Conservation (phyloP, 1,284 basidiomycete genomes). For the Sphaerobolus stellatus region DNA sequence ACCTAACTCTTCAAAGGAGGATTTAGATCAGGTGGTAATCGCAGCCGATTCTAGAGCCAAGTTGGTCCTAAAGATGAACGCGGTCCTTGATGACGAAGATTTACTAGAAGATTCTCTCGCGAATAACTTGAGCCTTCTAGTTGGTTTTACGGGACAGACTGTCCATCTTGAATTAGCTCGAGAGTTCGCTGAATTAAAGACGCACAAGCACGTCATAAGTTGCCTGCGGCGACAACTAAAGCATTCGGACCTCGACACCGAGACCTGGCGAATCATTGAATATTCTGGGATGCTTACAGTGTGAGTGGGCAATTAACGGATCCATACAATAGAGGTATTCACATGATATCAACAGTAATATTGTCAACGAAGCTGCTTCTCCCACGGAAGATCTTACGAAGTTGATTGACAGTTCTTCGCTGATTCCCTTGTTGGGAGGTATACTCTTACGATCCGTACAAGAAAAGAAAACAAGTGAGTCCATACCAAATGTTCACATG, state of each 20-base stretch:
- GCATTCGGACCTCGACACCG: neutral
- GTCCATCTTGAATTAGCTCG: conserved; percentile 1
- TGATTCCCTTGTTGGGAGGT: conserved; percentile 9
- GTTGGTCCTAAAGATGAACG: neutral
- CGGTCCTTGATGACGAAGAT: neutral
- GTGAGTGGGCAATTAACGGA: neutral
- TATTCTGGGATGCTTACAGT: conserved; percentile 10
- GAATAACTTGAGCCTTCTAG: neutral
- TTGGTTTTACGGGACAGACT: conserved; percentile 5
- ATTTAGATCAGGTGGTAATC: conserved; percentile 4
- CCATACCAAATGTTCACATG: neutral
- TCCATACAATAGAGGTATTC: neutral
- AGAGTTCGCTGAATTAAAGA: conserved; percentile 2
- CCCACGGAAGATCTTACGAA: conserved; percentile 11
- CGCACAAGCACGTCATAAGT: conserved; percentile 1
- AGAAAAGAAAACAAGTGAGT: conserved; percentile 5
- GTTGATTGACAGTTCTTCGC: neutral
- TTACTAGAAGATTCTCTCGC: neutral
- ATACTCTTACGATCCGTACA: conserved; percentile 3
- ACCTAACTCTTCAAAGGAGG: conserved; percentile 3
- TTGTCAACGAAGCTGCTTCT: conserved; percentile 5
- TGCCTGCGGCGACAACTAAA: conserved; percentile 5
- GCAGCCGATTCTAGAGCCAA: conserved; percentile 1
- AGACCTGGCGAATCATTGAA: conserved; percentile 9
- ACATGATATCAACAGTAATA: neutral